Base-by-base conservation (phyloP, 306 rosid genomes). In the Citrullus amarus region DNA sequence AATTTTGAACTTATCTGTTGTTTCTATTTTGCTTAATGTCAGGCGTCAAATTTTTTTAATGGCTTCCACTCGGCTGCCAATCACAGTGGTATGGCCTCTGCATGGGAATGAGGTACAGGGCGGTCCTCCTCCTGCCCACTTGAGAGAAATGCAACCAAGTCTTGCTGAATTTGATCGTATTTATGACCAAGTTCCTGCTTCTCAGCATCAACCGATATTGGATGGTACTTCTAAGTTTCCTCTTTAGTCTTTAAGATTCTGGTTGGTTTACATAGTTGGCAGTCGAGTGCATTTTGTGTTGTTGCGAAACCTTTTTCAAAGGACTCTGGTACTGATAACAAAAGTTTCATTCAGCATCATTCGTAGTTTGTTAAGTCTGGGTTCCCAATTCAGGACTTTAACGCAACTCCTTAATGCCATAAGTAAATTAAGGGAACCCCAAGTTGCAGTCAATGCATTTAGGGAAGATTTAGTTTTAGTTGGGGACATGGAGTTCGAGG, bases 31-130 rank as follows among this genome's bases (percentile, higher is more conserved):
- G 25, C 51, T 69, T 55, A 39, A 39, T 58, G 79, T 34, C 80
- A 92, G 96, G 94, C 92, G 59, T 81, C 98, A 1, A 92, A 89
- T 46, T 96, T 96, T 86, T 77, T 92, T 48, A 85, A 90, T 17
- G 82, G 89, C 75, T 96, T 90, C 79, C 91, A 90, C 80, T 79
- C 92, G 25, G 79, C 93, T 32, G 92, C 85, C 0, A 91, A 86
- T 39, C 81, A 80, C 54, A 80, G 76, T 20, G 89, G 86, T 68
- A 80, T 96, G 71, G 91, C 89, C 30, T 90, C 88, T 57, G 95
- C 98, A 1, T 96, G 98, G 98, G 99, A 79, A 90, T 80, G 97
- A 96, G 85, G 77, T 89, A 65, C 98, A 88, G 71, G 87, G 65
- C 14, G 86, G 57, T 70, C 77, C 84, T 78, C 82, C 75, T 39